Conservation (phyloP, 257 asterid genomes). For the Scutellaria galericulata region DNA sequence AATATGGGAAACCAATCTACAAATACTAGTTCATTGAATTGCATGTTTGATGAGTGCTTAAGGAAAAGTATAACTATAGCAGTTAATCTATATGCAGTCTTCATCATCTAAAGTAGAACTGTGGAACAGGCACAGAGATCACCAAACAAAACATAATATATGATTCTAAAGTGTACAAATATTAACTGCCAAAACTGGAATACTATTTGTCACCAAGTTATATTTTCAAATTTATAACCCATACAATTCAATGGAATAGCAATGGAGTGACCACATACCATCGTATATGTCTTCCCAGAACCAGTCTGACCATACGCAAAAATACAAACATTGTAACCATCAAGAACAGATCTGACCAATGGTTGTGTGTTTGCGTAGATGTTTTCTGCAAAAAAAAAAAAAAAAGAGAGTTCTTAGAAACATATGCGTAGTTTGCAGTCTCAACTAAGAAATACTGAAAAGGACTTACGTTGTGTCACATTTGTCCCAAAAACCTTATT, state of each 20-base stretch:
- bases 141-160: conserved; percentile 8
- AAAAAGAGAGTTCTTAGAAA: conserved; percentile 31
- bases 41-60: conserved; percentile 16
- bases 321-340: conserved; percentile 88
- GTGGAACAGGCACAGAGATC: conserved; percentile 10
- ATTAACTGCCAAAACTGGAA: conserved; percentile 1
- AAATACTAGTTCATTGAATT: conserved; percentile 9
- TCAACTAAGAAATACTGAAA: conserved; percentile 28
- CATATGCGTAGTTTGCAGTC: conserved; percentile 19
- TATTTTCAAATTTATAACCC: background rate
- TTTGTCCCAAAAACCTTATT: conserved; percentile 76
- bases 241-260: background rate
- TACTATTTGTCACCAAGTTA: background rate
- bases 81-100: conserved; percentile 12
- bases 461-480: conserved; percentile 73
- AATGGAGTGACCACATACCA: conserved; percentile 53
- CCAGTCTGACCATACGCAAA: conserved; percentile 97
- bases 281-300: conserved; percentile 90
- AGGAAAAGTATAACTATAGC: background rate
- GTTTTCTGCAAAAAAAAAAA: conserved; percentile 63
- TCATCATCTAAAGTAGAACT: conserved; percentile 17
- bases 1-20: conserved; percentile 5
- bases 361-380: conserved; percentile 80
- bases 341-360: conserved; percentile 81
- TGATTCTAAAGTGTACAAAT: background rate